phyloP scores from a whole-genome alignment of 2,329 filamentous ascomycete genomes.

The Thermoascus crustaceus region DNA sequence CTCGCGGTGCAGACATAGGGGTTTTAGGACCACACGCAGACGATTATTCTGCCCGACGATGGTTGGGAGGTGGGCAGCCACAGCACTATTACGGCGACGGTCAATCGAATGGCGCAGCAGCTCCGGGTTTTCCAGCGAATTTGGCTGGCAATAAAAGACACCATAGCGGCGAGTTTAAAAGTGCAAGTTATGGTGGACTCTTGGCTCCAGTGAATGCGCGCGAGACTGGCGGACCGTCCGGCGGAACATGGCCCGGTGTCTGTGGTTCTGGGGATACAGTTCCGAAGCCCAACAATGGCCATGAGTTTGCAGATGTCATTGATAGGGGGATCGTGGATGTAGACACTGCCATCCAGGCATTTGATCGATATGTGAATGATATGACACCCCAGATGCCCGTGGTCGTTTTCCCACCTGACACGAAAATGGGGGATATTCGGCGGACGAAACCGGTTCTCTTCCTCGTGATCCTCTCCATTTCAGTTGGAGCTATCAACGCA shows the following conservation, averaged over 20 bases:
- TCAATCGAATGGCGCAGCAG: constrained; percentile 3
- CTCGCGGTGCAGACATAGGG: constrained; percentile 8
- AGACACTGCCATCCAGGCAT: constrained; percentile 47
- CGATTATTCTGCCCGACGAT: constrained; percentile 28
- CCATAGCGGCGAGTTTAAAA: constrained; percentile 23
- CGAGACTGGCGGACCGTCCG: constrained; percentile 9
- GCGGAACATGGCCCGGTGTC: constrained; percentile 13
- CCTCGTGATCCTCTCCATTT: constrained; percentile 48
- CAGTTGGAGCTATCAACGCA: constrained; percentile 45
- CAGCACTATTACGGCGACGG: not conserved
- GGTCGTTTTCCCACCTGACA: constrained; percentile 49
- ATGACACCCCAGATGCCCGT: constrained; percentile 50
- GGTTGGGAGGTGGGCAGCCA: constrained; percentile 16
- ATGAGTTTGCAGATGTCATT: constrained; percentile 39
- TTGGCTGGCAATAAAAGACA: constrained; percentile 23
- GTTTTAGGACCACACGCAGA: constrained; percentile 33
- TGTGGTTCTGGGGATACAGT: constrained; percentile 9
- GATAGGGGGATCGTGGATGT: constrained; percentile 44
- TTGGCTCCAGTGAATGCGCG: constrained; percentile 17
- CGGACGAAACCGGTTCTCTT: constrained; percentile 53
- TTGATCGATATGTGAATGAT: constrained; percentile 47
- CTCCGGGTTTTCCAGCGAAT: constrained; percentile 6
- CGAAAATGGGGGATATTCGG: constrained; percentile 47
- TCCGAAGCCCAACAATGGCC: constrained; percentile 11
- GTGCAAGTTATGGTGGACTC: constrained; percentile 6